Percentiles rank a stretch among this genome's conserved stretches.
Conservation (phyloP, 1,284 basidiomycete species). For the Ceratobasidium sp. region DNA sequence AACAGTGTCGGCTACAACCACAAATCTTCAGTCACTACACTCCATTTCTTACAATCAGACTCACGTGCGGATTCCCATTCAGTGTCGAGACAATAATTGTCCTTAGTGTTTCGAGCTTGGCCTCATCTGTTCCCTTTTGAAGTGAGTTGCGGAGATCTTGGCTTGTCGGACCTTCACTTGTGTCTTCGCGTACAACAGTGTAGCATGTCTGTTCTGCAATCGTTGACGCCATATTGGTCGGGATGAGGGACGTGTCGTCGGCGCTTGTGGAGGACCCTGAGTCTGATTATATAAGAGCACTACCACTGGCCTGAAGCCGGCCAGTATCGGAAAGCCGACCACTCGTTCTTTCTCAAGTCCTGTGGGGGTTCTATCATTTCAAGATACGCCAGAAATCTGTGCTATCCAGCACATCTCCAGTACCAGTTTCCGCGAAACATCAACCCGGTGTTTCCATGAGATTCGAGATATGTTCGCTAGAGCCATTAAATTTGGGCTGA, state of each 20-base stretch:
- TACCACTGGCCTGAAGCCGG: neutral
- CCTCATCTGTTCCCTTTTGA: conserved; percentile 97
- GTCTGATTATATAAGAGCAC: neutral
- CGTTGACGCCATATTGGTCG: conserved; percentile 14
- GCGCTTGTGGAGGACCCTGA: conserved; percentile 12
- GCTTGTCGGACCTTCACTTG: conserved; percentile 78
- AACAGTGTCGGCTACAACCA: conserved; percentile 29
- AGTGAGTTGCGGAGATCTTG: conserved; percentile 89
- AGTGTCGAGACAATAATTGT: conserved; percentile 96
- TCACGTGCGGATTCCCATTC: conserved; percentile 87
- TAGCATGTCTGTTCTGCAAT: conserved; percentile 69
- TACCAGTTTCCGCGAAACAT: no score
- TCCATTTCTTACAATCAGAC: conserved; percentile 49
- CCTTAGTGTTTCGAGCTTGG: conserved; percentile 97
- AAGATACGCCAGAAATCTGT: no score
- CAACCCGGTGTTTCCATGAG: no score
- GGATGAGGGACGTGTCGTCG: conserved; percentile 37
- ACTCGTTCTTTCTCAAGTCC: no score
- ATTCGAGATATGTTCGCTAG: no score
- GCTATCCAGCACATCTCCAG: no score
- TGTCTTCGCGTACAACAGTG: conserved; percentile 87
- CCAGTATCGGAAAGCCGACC: no score
- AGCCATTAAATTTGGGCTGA: no score
- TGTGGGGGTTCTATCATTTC: no score
- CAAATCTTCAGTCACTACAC: neutral